A percentile compares a stretch with the other conserved stretches of the same genome.
These are phyloP conservation scores for Podospora pseudocomata DNA, from an alignment of 495 filamentous ascomycete species.

Conservation along the genomic window DNA sequence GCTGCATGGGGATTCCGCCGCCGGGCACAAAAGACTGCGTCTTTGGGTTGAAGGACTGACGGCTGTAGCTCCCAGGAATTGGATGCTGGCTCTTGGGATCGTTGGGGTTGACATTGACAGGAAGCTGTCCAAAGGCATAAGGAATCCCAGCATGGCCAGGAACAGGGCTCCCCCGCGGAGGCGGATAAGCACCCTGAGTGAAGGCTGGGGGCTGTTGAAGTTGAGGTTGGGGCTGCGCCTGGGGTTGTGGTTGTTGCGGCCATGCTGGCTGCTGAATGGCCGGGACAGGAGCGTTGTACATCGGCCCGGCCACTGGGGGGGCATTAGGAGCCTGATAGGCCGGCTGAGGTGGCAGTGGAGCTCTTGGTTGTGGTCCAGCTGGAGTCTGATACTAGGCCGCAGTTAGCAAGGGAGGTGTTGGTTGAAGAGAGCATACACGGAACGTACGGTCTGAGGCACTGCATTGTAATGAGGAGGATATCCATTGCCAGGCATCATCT, in stretches of 20 bases:
- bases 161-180: constrained; percentile 25
- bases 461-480: constrained; percentile 36
- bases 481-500: constrained; percentile 41
- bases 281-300: constrained; percentile 41
- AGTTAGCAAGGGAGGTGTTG: constrained; percentile 15
- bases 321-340: constrained; percentile 34
- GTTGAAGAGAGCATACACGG: background rate
- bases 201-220: constrained; percentile 22
- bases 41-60: constrained; percentile 87
- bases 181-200: constrained; percentile 31
- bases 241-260: constrained; percentile 28
- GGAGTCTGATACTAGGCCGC: constrained; percentile 28
- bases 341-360: constrained; percentile 30
- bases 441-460: constrained; percentile 37
- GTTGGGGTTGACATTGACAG: constrained; percentile 61
- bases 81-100: constrained; percentile 68
- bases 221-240: constrained; percentile 20
- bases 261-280: constrained; percentile 36
- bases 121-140: constrained; percentile 75
- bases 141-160: constrained; percentile 47
- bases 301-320: constrained; percentile 35
- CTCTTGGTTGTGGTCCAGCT: constrained; percentile 25
- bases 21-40: constrained; percentile 83
- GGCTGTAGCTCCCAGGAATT: constrained; percentile 75
- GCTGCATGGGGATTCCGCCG: constrained; percentile 44